Base-by-base conservation (phyloP, 768 basidiomycete species). In the Trametes elegans region DNA sequence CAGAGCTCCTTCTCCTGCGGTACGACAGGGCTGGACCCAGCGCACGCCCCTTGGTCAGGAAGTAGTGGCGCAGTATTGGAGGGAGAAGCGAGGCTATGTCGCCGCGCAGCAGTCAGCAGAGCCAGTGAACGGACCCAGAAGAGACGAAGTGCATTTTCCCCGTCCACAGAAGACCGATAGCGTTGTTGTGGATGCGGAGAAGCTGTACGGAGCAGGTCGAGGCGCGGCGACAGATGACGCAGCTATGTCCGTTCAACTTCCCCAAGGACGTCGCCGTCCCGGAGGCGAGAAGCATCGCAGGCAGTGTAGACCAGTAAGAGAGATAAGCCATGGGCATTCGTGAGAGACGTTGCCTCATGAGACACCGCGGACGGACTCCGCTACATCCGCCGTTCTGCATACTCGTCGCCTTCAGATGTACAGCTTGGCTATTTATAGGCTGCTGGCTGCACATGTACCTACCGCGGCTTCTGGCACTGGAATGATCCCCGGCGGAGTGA, bases 301-400 rank as follows among this genome's bases (percentile, higher is more conserved):
- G 18, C 2, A 21, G n/a, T n/a, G n/a, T n/a, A n/a, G n/a, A n/a
- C n/a, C n/a, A n/a, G n/a, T n/a, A n/a, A 29, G 42, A 44, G 38
- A 44, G 49, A 57, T 50, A 57, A 50, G 48, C 55, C 49, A n/a
- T n/a, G n/a, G n/a, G n/a, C n/a, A 45, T 50, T 50, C 43, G 13
- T 16, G 49, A 49, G 21, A 57, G 55, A 18, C 39, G 26, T 18
- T 28, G 38, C 42, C 42, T 43, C 14, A n/a, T n/a, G 28, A 42
- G 40, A 50, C 49, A 19, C 39, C 40, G 38, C 49, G 39, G 28
- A 50, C 29, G 49, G 29, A 11, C 16, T 45, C 51, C 42, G 49
- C 32, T 31, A 41, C 41, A 40, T 40, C 38, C 49, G 29, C 41
- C 41, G 31, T 23, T 31, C 18, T 35, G 31, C 32, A 42, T 9